Percentiles rank a stretch among this genome's conserved stretches.
Conservation (phyloP, 2,329 filamentous ascomycete species). For the Paraphaeosphaeria minitans region DNA sequence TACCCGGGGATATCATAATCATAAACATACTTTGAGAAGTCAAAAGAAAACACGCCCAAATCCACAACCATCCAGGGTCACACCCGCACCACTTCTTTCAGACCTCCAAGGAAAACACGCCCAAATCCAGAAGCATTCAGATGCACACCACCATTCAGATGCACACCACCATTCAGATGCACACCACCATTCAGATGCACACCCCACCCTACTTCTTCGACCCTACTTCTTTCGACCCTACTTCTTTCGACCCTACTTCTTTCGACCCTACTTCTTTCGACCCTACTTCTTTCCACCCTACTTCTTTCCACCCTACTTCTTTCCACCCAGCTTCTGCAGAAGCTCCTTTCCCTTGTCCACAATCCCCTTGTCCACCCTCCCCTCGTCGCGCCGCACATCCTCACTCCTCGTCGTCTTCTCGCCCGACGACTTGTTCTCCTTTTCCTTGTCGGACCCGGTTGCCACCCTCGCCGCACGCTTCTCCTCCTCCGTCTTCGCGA, state of each 20-base stretch:
- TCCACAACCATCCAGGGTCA: no score
- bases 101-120: no score
- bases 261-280: conserved; percentile 41
- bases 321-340: conserved; percentile 47
- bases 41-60: no score
- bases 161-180: not conserved
- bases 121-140: no score
- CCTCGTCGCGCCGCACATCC: conserved; percentile 24
- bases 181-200: not conserved
- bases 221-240: conserved; percentile 47
- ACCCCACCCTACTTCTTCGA: not conserved
- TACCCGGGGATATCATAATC: conserved; percentile 22
- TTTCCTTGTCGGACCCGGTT: not conserved
- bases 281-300: conserved; percentile 47
- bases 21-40: no score
- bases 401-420: conserved; percentile 39
- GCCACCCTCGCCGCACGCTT: conserved; percentile 24
- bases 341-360: conserved; percentile 62
- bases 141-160: no score
- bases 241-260: conserved; percentile 46
- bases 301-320: conserved; percentile 46
- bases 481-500: conserved; percentile 59
- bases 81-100: no score
- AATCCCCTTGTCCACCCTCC: conserved; percentile 45
- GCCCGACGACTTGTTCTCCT: not conserved